Conservation (phyloP, 345 rosid genomes). For the Lepidium sativum region DNA sequence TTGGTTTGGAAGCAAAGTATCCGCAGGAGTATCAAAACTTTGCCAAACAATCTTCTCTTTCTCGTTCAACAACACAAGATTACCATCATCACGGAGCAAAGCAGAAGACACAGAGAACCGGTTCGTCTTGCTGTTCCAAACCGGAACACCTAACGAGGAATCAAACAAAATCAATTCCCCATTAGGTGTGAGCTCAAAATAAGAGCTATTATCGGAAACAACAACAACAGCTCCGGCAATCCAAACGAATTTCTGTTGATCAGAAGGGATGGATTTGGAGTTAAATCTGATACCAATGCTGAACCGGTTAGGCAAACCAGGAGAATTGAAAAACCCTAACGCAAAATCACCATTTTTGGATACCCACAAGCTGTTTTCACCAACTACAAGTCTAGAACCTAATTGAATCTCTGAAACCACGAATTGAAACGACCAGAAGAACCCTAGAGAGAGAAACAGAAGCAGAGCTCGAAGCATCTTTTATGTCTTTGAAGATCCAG, state of each 20-base stretch:
- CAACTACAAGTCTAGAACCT: conserved; percentile 52
- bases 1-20: conserved; percentile 76
- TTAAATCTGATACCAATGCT: conserved; percentile 67
- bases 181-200: conserved; percentile 46
- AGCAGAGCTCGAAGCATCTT: conserved; percentile 40
- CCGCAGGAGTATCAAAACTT: conserved; percentile 62
- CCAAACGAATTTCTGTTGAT: conserved; percentile 54
- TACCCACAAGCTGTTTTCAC: conserved; percentile 49
- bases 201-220: conserved; percentile 49
- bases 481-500: conserved; percentile 22
- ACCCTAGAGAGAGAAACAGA: conserved; percentile 32
- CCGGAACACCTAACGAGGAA: conserved; percentile 27
- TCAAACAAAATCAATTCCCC: conserved; percentile 71
- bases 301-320: conserved; percentile 49
- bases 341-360: conserved; percentile 65
- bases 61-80: conserved; percentile 46
- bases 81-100: conserved; percentile 57
- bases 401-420: conserved; percentile 47
- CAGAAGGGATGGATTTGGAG: conserved; percentile 46
- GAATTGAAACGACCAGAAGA: conserved; percentile 22
- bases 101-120: conserved; percentile 50
- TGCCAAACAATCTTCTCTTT: conserved; percentile 50
- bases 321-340: conserved; percentile 46
- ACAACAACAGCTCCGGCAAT: conserved; percentile 56
- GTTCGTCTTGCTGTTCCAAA: conserved; percentile 56